Evolutionary conservation across 1,284 basidiomycete genomes (phyloP).

Genomic region (Rhizoctonia solani): DNA sequence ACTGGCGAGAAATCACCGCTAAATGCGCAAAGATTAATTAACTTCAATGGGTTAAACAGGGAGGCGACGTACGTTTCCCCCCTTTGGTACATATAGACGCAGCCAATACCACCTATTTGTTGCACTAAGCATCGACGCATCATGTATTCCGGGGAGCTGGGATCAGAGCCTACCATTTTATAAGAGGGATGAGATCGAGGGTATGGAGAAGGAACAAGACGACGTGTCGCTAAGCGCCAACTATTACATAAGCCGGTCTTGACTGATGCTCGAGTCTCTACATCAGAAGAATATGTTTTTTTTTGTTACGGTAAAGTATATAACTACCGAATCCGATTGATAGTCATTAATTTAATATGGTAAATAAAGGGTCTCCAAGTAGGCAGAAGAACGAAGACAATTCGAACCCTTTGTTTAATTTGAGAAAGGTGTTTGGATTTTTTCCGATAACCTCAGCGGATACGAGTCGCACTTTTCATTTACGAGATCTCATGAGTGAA

Average conservation of each 20-base stretch:
- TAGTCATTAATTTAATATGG: too few relatives aligned
- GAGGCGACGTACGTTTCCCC: constrained; percentile 73
- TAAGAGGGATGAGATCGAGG: background rate
- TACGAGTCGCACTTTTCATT: too few relatives aligned
- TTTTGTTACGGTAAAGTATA: too few relatives aligned
- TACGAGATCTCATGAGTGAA: too few relatives aligned
- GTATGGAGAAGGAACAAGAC: background rate
- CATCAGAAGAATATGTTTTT: too few relatives aligned
- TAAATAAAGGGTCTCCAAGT: too few relatives aligned
- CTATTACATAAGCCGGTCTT: background rate
- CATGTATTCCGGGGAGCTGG: background rate
- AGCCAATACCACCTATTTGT: constrained; percentile 79
- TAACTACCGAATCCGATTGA: too few relatives aligned
- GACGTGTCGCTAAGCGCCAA: constrained; percentile 21
- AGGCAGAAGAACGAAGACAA: too few relatives aligned
- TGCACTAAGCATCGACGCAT: background rate
- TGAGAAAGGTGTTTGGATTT: too few relatives aligned
- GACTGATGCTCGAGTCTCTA: too few relatives aligned
- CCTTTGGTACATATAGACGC: constrained; percentile 93
- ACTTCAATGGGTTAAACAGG: background rate
- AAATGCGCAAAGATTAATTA: background rate
- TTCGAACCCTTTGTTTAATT: too few relatives aligned
- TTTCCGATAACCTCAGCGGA: too few relatives aligned
- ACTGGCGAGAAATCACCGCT: constrained; percentile 97
- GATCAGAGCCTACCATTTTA: background rate